Evolutionary conservation across 805 yeast genomes (phyloP).

Genomic region (Jamesozyma jinghongensis): DNA sequence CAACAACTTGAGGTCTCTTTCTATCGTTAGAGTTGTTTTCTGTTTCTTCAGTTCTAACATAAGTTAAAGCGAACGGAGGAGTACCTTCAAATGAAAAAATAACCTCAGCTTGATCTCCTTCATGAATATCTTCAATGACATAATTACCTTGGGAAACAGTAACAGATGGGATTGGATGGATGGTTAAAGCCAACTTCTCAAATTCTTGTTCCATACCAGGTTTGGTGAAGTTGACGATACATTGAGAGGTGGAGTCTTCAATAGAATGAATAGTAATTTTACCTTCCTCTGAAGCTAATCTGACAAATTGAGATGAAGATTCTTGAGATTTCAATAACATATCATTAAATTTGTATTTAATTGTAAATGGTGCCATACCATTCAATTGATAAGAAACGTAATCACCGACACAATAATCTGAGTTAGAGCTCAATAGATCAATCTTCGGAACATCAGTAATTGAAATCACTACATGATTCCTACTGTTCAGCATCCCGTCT

Average conservation of each 20-base stretch:
- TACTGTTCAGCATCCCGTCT: not conserved
- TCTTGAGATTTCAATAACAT: constrained; percentile 48
- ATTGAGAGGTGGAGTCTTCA: constrained; percentile 65
- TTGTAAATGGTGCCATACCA: constrained; percentile 73
- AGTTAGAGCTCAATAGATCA: constrained; percentile 32
- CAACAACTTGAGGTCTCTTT: constrained; percentile 51
- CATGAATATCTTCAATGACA: constrained; percentile 74
- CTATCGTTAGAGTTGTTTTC: constrained; percentile 30
- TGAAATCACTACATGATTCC: constrained; percentile 41
- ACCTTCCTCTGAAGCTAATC: constrained; percentile 84
- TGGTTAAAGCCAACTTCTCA: constrained; percentile 30
- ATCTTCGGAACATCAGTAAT: constrained; percentile 75
- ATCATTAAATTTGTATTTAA: constrained; percentile 67
- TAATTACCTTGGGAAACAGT: constrained; percentile 74
- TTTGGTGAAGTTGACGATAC: constrained; percentile 51
- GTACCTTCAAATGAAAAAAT: constrained; percentile 73
- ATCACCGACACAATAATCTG: constrained; percentile 86
- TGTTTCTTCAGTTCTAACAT: constrained; percentile 57
- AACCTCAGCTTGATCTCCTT: constrained; percentile 89
- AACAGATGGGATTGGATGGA: constrained; percentile 67
- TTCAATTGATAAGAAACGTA: constrained; percentile 64
- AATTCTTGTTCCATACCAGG: constrained; percentile 28
- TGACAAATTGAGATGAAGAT: constrained; percentile 40
- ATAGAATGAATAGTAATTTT: constrained; percentile 53
- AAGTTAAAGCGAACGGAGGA: constrained; percentile 85